Evolutionary conservation across 371 early-diverging fungal species (phyloP).

Genomic region (Blakeslea trispora): DNA sequence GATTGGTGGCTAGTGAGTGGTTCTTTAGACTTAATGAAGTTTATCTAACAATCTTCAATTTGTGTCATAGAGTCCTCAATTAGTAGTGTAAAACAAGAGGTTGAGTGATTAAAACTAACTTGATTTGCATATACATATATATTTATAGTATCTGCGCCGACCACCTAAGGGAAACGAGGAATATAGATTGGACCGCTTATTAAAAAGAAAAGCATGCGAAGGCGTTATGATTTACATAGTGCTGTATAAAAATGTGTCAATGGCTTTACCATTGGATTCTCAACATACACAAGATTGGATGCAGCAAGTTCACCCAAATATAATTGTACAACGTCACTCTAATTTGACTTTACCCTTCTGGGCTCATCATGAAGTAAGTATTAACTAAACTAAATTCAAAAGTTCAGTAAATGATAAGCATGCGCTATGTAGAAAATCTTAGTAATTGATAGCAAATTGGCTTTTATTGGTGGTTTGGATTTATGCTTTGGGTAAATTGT

Average conservation of each 20-base stretch:
- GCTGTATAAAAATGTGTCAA: constrained; percentile 82
- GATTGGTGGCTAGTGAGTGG: constrained; percentile 82
- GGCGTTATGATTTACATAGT: constrained; percentile 89
- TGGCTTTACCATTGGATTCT: constrained; percentile 81
- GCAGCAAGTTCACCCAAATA: constrained; percentile 74
- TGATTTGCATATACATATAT: neutral
- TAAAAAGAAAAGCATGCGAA: constrained; percentile 82
- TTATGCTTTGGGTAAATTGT: constrained; percentile 74
- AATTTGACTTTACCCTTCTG: constrained; percentile 63
- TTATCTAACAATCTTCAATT: neutral
- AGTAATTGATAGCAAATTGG: constrained; percentile 80
- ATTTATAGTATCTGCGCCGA: constrained; percentile 78
- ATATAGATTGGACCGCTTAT: constrained; percentile 80
- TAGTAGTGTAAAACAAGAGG: constrained; percentile 42
- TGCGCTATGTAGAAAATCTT: constrained; percentile 70
- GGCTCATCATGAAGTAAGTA: constrained; percentile 68
- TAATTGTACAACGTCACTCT: constrained; percentile 50
- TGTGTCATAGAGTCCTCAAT: constrained; percentile 58
- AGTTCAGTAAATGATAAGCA: constrained; percentile 19
- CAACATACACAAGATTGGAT: constrained; percentile 79
- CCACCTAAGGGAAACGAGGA: constrained; percentile 74
- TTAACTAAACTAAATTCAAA: neutral
- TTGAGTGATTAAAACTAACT: neutral
- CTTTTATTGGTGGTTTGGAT: constrained; percentile 93
- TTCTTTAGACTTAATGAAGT: neutral